phyloP scores from a whole-genome alignment of 768 basidiomycete genomes.

The Tricholoma hemisulphureum region DNA sequence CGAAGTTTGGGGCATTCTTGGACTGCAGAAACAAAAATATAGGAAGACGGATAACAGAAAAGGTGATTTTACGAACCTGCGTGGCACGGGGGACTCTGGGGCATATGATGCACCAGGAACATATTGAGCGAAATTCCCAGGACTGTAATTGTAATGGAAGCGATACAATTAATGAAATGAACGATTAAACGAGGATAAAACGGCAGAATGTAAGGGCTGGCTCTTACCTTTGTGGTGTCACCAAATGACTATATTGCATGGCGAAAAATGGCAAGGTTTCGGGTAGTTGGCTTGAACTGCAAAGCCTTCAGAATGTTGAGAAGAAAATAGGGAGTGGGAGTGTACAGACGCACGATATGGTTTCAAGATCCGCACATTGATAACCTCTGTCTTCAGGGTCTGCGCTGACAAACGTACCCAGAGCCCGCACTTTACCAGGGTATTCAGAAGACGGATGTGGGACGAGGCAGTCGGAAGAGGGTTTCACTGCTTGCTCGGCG shows the following conservation, averaged over 20 bases:
- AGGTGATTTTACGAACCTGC: slow-evolving; percentile 19
- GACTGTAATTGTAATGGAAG: slow-evolving; percentile 14
- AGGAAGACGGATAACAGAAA: background rate
- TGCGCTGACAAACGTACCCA: slow-evolving; percentile 4
- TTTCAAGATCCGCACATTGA: slow-evolving; percentile 1
- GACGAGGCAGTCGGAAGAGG: background rate
- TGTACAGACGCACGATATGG: slow-evolving; percentile 8
- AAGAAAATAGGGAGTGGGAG: background rate
- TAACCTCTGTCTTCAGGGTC: slow-evolving; percentile 6
- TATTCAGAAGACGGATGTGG: background rate
- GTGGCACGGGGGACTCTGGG: slow-evolving; percentile 28
- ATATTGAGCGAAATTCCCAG: slow-evolving; percentile 30
- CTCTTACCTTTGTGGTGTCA: slow-evolving; percentile 32
- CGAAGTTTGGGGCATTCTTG: slow-evolving; percentile 13
- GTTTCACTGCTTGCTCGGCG: slow-evolving; percentile 4
- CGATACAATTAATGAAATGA: background rate
- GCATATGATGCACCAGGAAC: slow-evolving; percentile 16
- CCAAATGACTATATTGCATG: slow-evolving; percentile 32
- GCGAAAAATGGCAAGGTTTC: slow-evolving; percentile 22
- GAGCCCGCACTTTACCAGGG: slow-evolving; percentile 6
- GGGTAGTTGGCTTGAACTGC: slow-evolving; percentile 13
- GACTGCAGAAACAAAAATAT: slow-evolving; percentile 5
- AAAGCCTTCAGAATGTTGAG: background rate
- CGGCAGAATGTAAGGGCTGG: background rate
- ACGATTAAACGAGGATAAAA: too few relatives aligned